Conservation (phyloP, 2,329 filamentous ascomycete species). For the Verticillium dahliae region DNA sequence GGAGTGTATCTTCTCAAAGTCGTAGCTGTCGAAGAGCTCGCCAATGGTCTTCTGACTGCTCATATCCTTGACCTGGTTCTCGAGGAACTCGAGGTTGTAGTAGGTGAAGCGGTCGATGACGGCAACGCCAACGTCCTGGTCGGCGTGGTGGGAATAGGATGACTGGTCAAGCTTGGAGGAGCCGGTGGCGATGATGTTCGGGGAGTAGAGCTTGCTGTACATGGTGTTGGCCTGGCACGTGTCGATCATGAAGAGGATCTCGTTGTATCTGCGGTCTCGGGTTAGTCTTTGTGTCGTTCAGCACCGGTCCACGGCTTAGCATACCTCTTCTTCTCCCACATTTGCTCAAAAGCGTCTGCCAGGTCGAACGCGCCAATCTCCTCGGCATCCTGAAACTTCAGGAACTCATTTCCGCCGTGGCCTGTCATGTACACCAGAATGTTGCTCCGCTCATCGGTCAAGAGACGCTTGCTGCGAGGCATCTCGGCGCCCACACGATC, state of each 20-base stretch:
- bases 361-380: slow-evolving; percentile 96
- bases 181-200: slow-evolving; percentile 97
- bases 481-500: slow-evolving; percentile 93
- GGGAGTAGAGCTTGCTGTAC: slow-evolving; percentile 97
- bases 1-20: slow-evolving; percentile 89
- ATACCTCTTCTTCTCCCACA: slow-evolving; percentile 99
- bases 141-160: slow-evolving; percentile 94
- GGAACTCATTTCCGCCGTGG: slow-evolving; percentile 93
- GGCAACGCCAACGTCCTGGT: slow-evolving; percentile 95
- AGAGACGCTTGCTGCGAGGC: slow-evolving; percentile 84
- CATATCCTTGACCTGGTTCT: slow-evolving; percentile 79
- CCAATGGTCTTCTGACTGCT: slow-evolving; percentile 85
- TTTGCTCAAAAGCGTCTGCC: slow-evolving; percentile 96
- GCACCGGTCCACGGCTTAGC: slow-evolving; percentile 3
- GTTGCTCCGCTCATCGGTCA: slow-evolving; percentile 94
- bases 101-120: slow-evolving; percentile 99
- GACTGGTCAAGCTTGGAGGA: slow-evolving; percentile 93
- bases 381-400: slow-evolving; percentile 97
- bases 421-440: slow-evolving; percentile 99
- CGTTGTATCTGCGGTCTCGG: slow-evolving; percentile 63
- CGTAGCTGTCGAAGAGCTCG: slow-evolving; percentile 93
- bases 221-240: slow-evolving; percentile 99
- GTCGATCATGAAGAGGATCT: slow-evolving; percentile 99
- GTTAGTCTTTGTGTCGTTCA: neutral
- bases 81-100: slow-evolving; percentile 95